Conservation (phyloP, 2,329 filamentous ascomycete genomes). For the Plenodomus biglobosus region DNA sequence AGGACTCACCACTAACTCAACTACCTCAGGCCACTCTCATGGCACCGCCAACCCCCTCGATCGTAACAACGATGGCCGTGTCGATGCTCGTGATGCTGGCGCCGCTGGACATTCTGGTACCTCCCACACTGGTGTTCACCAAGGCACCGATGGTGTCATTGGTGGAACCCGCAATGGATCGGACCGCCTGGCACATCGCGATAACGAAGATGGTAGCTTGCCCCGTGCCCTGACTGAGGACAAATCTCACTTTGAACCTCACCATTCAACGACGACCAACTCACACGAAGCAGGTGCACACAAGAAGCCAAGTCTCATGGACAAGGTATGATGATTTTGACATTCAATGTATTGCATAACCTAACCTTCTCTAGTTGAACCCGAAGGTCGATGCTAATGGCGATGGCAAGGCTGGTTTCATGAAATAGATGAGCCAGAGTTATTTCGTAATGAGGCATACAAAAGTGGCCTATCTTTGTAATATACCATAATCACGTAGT, state of each 20-base stretch:
- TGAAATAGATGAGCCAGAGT: slow-evolving; percentile 49
- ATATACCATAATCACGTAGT: not conserved
- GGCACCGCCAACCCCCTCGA: not conserved
- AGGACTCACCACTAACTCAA: not conserved
- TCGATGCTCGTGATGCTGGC: slow-evolving; percentile 1
- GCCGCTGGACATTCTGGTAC: slow-evolving; percentile 2
- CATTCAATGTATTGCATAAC: not conserved
- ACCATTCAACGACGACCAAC: slow-evolving; percentile 20
- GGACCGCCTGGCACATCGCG: slow-evolving; percentile 9
- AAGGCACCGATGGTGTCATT: slow-evolving; percentile 8
- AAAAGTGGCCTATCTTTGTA: not conserved
- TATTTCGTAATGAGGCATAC: slow-evolving; percentile 7
- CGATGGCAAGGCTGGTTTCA: slow-evolving; percentile 60
- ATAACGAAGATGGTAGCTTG: slow-evolving; percentile 13
- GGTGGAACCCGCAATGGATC: slow-evolving; percentile 1
- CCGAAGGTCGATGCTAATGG: slow-evolving; percentile 49
- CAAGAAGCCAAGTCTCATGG: slow-evolving; percentile 53
- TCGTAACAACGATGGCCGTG: not conserved
- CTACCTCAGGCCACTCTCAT: not conserved
- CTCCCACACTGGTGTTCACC: not conserved
- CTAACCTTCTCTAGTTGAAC: not conserved
- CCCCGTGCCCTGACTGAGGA: slow-evolving; percentile 14
- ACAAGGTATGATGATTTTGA: slow-evolving; percentile 39
- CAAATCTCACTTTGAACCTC: slow-evolving; percentile 12
- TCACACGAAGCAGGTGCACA: slow-evolving; percentile 17